phyloP scores from a whole-genome alignment of 768 basidiomycete species.

The Lentinula edodes region DNA sequence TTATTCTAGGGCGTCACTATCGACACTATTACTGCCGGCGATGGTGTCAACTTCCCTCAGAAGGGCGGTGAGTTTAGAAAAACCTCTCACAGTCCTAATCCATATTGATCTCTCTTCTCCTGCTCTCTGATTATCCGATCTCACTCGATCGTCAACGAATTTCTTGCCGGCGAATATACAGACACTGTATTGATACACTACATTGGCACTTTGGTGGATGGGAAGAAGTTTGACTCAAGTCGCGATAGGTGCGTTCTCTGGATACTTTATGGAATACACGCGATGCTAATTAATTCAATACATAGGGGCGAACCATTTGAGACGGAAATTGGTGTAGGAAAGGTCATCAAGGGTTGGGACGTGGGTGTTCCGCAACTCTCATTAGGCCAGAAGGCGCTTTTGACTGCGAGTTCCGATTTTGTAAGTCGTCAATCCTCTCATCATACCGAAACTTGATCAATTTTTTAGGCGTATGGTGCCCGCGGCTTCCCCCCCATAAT shows the following conservation, averaged over 20 bases:
- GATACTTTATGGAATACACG: neutral
- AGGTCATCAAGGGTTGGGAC: constrained; percentile 90
- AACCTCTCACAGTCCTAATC: no score
- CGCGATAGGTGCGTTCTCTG: constrained; percentile 54
- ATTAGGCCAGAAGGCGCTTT: constrained; percentile 65
- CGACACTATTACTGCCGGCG: constrained; percentile 51
- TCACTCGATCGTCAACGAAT: neutral
- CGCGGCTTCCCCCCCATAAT: constrained; percentile 79
- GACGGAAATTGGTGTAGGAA: constrained; percentile 72
- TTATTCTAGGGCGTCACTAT: constrained; percentile 62
- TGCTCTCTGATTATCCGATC: neutral
- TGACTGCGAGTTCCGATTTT: constrained; percentile 74
- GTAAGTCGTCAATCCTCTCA: constrained; percentile 35
- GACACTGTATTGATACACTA: constrained; percentile 81
- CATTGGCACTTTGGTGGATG: constrained; percentile 63
- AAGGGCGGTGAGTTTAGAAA: constrained; percentile 53
- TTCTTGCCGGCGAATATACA: constrained; percentile 16
- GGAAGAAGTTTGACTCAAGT: constrained; percentile 71
- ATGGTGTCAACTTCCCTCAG: constrained; percentile 61
- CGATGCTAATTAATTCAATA: neutral
- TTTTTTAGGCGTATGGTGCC: constrained; percentile 58
- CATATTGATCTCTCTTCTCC: no score
- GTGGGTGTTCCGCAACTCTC: constrained; percentile 85
- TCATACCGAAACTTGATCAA: neutral
- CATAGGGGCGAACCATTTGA: constrained; percentile 53